These are phyloP conservation scores for Phalaenopsis hybrid DNA, from an alignment of 116 monocot genomes.

Conservation along the genomic window DNA sequence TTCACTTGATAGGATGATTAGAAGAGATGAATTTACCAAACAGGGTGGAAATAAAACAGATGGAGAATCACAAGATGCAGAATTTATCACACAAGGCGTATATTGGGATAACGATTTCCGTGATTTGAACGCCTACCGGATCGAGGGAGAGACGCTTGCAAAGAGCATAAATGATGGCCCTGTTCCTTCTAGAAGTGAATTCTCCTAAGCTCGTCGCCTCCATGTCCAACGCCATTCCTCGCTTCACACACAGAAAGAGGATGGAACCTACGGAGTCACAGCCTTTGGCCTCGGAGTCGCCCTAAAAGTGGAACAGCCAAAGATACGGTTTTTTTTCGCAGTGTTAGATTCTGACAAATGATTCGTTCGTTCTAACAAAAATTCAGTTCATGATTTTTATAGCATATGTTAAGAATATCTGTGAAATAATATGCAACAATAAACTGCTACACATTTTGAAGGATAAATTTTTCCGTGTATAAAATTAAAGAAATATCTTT, in stretches of 20 bases:
- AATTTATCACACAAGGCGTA: background rate
- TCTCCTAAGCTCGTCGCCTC: background rate
- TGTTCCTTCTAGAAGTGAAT: slow-evolving; percentile 5
- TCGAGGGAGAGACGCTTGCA: slow-evolving; percentile 9
- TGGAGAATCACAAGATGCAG: background rate
- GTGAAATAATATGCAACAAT: too few species aligned
- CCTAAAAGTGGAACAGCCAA: background rate
- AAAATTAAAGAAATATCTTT: too few species aligned
- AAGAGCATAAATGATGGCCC: slow-evolving; percentile 10
- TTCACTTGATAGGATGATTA: background rate
- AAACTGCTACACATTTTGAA: too few species aligned
- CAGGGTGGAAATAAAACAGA: background rate
- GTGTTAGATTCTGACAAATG: too few species aligned
- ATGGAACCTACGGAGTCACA: background rate
- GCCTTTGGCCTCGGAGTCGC: background rate
- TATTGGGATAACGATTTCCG: background rate
- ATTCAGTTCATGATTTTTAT: too few species aligned
- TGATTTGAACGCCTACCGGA: too few species aligned
- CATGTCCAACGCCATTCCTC: background rate
- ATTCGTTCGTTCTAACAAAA: too few species aligned
- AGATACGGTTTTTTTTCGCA: too few species aligned
- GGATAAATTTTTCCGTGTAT: too few species aligned
- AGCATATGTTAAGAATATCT: too few species aligned
- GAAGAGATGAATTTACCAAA: background rate
- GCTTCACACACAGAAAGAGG: background rate